Conservation (phyloP, 2,329 filamentous ascomycete genomes). For the Ophiostoma perfectum region DNA sequence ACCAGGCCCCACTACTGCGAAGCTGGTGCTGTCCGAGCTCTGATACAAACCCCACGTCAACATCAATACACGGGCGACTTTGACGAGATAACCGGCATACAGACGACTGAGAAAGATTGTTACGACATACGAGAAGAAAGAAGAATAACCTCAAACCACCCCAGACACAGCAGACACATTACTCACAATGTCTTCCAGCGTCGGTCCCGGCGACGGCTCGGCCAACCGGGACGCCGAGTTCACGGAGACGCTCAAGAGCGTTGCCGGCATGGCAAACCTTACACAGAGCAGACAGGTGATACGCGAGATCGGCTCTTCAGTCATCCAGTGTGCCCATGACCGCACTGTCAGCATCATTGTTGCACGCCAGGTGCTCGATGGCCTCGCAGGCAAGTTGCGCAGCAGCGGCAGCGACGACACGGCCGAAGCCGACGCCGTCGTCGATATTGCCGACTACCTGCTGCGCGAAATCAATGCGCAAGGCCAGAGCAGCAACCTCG, state of each 20-base stretch:
- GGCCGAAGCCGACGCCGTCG: constrained; percentile 54
- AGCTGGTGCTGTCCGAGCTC: background rate
- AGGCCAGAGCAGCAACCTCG: constrained; percentile 54
- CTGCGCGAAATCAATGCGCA: constrained; percentile 57
- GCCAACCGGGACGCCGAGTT: constrained; percentile 23
- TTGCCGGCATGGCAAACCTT: constrained; percentile 27
- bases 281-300: constrained; percentile 6
- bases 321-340: constrained; percentile 26
- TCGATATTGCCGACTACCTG: constrained; percentile 70
- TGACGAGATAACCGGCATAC: background rate
- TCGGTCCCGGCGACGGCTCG: background rate
- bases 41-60: background rate
- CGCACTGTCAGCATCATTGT: constrained; percentile 30
- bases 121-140: background rate
- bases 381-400: constrained; percentile 47
- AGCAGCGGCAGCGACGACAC: constrained; percentile 37
- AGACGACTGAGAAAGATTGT: too few relatives aligned
- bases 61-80: too few relatives aligned
- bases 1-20: background rate
- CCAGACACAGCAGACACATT: background rate
- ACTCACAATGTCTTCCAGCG: background rate
- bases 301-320: background rate
- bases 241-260: constrained; percentile 27
- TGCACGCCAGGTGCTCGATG: constrained; percentile 30
- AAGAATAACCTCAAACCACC: background rate